These are phyloP conservation scores for Phymatotrichopsis omnivora DNA, from an alignment of 2,329 filamentous ascomycete genomes.

Conservation along the genomic window DNA sequence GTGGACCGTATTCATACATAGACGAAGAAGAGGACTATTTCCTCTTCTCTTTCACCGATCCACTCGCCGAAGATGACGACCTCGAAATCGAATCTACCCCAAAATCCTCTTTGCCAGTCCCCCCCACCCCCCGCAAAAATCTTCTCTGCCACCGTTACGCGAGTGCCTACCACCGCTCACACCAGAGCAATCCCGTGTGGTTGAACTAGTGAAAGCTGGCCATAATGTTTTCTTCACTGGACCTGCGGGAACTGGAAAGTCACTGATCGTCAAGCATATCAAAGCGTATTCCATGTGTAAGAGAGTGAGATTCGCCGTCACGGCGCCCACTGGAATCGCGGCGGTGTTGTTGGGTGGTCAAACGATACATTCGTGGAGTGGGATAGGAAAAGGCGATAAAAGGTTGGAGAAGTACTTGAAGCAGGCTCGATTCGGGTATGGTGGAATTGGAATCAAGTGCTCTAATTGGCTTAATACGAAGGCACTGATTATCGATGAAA, in stretches of 20 bases:
- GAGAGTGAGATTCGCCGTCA: conserved; percentile 59
- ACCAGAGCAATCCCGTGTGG: conserved; percentile 41
- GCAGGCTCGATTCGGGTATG: conserved; percentile 56
- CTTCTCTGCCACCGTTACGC: conserved; percentile 35
- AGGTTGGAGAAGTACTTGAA: conserved; percentile 87
- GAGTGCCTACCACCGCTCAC: conserved; percentile 46
- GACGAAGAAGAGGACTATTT: background rate
- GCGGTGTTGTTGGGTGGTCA: conserved; percentile 95
- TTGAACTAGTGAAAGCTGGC: conserved; percentile 44
- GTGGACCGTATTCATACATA: too few relatives aligned
- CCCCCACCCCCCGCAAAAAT: background rate
- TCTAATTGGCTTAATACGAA: conserved; percentile 69
- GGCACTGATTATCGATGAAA: conserved; percentile 81
- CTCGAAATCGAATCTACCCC: background rate
- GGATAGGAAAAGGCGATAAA: conserved; percentile 89
- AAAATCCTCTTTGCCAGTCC: background rate
- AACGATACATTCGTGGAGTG: conserved; percentile 89
- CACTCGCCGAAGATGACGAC: background rate
- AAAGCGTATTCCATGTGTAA: conserved; percentile 35
- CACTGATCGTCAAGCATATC: conserved; percentile 45
- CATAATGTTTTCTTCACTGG: conserved; percentile 55
- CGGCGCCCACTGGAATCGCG: conserved; percentile 88
- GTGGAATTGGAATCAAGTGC: background rate
- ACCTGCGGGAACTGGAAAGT: conserved; percentile 52
- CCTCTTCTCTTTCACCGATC: background rate